Conservation (phyloP, 1,284 basidiomycete genomes). For the Macrocystidia cucumis region DNA sequence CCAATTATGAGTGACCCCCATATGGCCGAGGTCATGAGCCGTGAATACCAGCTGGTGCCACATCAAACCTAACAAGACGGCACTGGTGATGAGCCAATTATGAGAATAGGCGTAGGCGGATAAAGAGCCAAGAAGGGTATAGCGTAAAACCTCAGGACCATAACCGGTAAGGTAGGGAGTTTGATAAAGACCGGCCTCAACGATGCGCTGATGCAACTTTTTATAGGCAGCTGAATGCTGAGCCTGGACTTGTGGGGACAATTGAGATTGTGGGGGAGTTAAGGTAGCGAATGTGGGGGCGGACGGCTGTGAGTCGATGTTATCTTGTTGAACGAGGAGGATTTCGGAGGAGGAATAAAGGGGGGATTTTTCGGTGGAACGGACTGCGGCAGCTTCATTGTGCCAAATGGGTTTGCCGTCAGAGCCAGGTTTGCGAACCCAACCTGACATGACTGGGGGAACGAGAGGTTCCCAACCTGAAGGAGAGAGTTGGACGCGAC, state of each 20-base stretch:
- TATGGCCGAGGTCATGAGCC: constrained; percentile 94
- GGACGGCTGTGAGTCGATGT: constrained; percentile 11
- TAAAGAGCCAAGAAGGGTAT: constrained; percentile 51
- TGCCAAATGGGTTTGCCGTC: constrained; percentile 47
- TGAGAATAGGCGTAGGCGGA: constrained; percentile 61
- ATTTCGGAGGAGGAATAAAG: constrained; percentile 45
- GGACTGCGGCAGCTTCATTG: constrained; percentile 48
- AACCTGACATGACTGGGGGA: constrained; percentile 86
- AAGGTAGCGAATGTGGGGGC: constrained; percentile 46
- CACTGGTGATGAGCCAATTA: constrained; percentile 63
- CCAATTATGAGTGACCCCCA: constrained; percentile 90
- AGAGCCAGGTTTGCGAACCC: constrained; percentile 40
- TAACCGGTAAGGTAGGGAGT: constrained; percentile 86
- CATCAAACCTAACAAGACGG: constrained; percentile 77
- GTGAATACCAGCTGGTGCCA: constrained; percentile 96
- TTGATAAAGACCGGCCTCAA: constrained; percentile 78
- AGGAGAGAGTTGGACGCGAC: constrained; percentile 53
- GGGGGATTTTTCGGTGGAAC: constrained; percentile 25
- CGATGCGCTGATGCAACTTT: constrained; percentile 69
- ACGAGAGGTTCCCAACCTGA: constrained; percentile 75
- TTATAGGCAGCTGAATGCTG: constrained; percentile 78
- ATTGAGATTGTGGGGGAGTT: constrained; percentile 39
- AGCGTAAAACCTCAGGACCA: constrained; percentile 81
- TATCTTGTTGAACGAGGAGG: constrained; percentile 45
- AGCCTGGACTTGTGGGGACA: constrained; percentile 59